Conservation (phyloP, 176 grass and related monocot genomes). For the Carex kokanica region DNA sequence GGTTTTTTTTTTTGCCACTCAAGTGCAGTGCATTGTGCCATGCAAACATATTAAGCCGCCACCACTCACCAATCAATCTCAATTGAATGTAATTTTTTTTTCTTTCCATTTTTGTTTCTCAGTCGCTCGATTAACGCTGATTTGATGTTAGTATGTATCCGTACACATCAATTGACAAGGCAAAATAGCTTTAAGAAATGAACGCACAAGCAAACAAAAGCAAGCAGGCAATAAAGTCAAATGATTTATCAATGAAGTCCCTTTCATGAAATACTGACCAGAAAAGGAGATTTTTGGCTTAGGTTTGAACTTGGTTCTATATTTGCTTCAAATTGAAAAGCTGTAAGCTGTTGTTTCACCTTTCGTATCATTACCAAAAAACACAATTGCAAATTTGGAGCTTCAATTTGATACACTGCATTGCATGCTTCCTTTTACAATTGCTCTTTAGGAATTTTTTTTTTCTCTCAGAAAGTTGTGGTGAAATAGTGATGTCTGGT, state of each 20-base stretch:
- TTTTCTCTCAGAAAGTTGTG: slow-evolving; percentile 1
- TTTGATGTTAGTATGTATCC: background rate
- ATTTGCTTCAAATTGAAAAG: background rate
- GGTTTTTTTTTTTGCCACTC: background rate
- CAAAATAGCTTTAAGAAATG: background rate
- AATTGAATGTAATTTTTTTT: no score
- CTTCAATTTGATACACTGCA: background rate
- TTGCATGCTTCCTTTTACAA: background rate
- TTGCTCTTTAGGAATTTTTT: background rate
- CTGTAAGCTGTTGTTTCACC: background rate
- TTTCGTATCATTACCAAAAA: background rate
- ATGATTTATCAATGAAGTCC: background rate
- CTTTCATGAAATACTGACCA: background rate
- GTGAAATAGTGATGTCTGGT: background rate
- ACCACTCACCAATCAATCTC: no score
- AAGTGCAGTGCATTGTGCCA: background rate
- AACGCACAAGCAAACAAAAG: background rate
- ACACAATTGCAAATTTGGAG: background rate
- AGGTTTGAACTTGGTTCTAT: background rate
- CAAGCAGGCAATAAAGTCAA: background rate
- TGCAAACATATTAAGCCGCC: background rate
- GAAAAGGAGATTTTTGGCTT: background rate
- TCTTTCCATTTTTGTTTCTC: background rate
- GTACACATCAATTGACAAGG: background rate
- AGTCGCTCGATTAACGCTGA: background rate